Conservation (phyloP, 2,329 filamentous ascomycete species). For the Parastagonospora nodorum region DNA sequence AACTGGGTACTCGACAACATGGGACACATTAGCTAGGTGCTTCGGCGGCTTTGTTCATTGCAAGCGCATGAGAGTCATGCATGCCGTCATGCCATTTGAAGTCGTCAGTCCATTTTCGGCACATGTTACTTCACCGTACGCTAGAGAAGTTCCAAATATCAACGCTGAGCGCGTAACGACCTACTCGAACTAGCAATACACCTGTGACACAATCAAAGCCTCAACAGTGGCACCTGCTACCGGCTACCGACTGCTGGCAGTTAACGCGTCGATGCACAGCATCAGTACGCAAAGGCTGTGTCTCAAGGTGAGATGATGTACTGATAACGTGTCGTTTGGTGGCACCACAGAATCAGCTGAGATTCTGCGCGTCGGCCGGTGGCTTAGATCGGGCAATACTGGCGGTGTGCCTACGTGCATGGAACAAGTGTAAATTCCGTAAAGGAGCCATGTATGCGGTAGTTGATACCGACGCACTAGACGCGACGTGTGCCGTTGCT, state of each 20-base stretch:
- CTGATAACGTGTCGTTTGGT: constrained; percentile 30
- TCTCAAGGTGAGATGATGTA: constrained; percentile 17
- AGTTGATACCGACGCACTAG: no score
- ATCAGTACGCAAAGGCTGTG: constrained; percentile 17
- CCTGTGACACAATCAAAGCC: constrained; percentile 28
- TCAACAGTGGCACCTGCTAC: constrained; percentile 39
- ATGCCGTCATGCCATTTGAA: no score
- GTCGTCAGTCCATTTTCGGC: no score
- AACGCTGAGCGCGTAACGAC: constrained; percentile 12
- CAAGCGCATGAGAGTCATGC: no score
- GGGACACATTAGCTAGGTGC: no score
- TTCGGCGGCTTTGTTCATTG: no score
- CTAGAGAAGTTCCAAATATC: constrained; percentile 6
- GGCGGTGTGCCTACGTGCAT: neutral
- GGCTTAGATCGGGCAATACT: constrained; percentile 24
- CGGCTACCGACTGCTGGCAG: constrained; percentile 27
- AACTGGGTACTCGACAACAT: neutral
- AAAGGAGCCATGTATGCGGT: no score
- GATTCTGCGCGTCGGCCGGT: constrained; percentile 33
- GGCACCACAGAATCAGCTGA: constrained; percentile 14
- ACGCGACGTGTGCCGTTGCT: constrained; percentile 3
- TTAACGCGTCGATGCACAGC: constrained; percentile 31
- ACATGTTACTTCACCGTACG: neutral
- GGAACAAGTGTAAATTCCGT: no score
- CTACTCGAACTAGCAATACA: constrained; percentile 20